Evolutionary conservation across 2,329 filamentous ascomycete species (phyloP).

Genomic region (Arthrobotrys musiformis): DNA sequence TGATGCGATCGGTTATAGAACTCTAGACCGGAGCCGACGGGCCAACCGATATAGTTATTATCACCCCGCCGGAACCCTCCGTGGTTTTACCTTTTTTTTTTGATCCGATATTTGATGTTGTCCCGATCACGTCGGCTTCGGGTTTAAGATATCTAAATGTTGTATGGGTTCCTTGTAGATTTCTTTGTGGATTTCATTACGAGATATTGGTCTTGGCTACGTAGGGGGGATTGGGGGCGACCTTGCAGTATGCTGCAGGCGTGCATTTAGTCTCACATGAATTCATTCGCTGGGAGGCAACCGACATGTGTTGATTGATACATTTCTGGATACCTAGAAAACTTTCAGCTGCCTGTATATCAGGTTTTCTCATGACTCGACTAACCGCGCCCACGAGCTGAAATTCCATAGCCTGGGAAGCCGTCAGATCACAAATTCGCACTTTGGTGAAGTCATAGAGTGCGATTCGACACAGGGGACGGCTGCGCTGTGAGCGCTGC

Average conservation of each 20-base stretch:
- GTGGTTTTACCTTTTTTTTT: background rate
- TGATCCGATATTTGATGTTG: background rate
- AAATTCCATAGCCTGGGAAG: background rate
- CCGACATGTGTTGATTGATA: no score
- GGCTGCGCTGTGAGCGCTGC: no score
- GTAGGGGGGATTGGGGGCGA: background rate
- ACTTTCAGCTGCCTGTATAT: no score
- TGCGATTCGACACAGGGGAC: background rate
- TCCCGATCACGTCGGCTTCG: constrained; percentile 20
- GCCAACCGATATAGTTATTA: constrained; percentile 21
- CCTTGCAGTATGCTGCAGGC: no score
- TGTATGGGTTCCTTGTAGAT: background rate
- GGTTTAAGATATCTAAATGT: background rate
- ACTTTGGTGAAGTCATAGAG: no score
- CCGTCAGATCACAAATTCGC: no score
- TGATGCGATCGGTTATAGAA: background rate
- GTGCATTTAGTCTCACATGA: no score
- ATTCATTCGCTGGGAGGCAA: no score
- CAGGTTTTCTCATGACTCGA: background rate
- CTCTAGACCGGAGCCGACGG: background rate
- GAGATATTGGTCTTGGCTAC: background rate
- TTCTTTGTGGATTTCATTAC: background rate
- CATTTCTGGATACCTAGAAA: no score
- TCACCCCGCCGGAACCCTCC: constrained; percentile 22
- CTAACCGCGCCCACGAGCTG: background rate